phyloP scores from a whole-genome alignment of 164 flowering plant genomes.

The Vitis vinifera region DNA sequence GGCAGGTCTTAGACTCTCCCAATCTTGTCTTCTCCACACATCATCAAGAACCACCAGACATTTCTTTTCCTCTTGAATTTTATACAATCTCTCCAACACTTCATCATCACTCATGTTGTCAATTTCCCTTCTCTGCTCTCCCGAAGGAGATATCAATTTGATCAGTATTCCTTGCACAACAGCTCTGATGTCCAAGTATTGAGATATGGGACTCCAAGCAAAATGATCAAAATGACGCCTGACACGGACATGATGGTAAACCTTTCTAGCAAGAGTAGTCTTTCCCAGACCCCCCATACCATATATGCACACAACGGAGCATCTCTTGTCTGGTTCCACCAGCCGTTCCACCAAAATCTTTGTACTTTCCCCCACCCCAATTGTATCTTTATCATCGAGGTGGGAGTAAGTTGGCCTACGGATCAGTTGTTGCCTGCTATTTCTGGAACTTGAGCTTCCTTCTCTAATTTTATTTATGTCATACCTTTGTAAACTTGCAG shows the following conservation, averaged over 20 bases:
- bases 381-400: conserved; percentile 1
- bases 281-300: conserved; percentile 30
- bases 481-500: conserved; percentile 2
- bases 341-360: background rate
- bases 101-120: background rate
- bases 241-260: conserved; percentile 4
- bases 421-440: background rate
- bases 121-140: conserved; percentile 2
- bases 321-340: background rate
- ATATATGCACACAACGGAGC: conserved; percentile 3
- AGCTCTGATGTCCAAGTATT: conserved; percentile 4
- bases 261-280: conserved; percentile 22
- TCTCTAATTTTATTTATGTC: conserved; percentile 3
- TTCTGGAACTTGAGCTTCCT: background rate
- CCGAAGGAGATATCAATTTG: conserved; percentile 1
- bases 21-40: conserved; percentile 24
- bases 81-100: background rate
- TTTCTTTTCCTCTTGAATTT: conserved; percentile 8
- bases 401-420: conserved; percentile 9
- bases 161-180: conserved; percentile 10
- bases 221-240: conserved; percentile 8
- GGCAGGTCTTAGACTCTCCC: conserved; percentile 21
- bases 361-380: conserved; percentile 12
- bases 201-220: conserved; percentile 26
- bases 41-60: conserved; percentile 46